Evolutionary conservation across 345 rosid genomes (phyloP), one percentile per base, ranked within the genome.

Genomic region (Toxicodendron radicans): DNA sequence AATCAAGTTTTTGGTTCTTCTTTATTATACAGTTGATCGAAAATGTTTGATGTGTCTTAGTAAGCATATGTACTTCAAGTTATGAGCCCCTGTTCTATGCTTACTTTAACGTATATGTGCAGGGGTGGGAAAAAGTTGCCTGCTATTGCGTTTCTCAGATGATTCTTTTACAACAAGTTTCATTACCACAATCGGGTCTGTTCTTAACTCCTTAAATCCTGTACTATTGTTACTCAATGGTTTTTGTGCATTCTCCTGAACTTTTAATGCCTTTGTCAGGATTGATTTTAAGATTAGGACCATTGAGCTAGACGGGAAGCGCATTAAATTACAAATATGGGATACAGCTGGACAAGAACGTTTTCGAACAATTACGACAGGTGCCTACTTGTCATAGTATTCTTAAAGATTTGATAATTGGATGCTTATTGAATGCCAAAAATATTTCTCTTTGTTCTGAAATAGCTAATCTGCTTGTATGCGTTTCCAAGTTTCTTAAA

Each of bases 101-200:
- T 60, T 23, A 41, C 49, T 14, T 48, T 46, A 20, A 33, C 20
- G 17, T 58, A n/a, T 52, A 32, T 54, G 24, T 56, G 75, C 88
- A 93, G 97, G 97, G 79, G 97, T 91, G 76, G 97, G 97, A 7
- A 93, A 93, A 81, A 93, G 94, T 87, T 93, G 97, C 76, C 87
- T 93, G 74, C 82, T 92, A 2, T 83, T 92, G 81, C 94, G 97
- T 66, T 93, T 93, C 82, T 91, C 97, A 0, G 97, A 91, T 87
- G 97, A 92, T 81, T 88, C 97, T 74, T 93, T 93, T 73, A 89
- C 96, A 21, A 93, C 97, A 5, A 93, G 97, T 79, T 93, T 93
- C 81, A 91, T 93, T 76, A 91, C 97, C 27, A 93, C 97, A 68
- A 93, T 91, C 70, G 97, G 97, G 97, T 93, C 8, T 65, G 82